Base-by-base conservation (phyloP, 208 protist species). In the Wallacemonas sp. region DNA sequence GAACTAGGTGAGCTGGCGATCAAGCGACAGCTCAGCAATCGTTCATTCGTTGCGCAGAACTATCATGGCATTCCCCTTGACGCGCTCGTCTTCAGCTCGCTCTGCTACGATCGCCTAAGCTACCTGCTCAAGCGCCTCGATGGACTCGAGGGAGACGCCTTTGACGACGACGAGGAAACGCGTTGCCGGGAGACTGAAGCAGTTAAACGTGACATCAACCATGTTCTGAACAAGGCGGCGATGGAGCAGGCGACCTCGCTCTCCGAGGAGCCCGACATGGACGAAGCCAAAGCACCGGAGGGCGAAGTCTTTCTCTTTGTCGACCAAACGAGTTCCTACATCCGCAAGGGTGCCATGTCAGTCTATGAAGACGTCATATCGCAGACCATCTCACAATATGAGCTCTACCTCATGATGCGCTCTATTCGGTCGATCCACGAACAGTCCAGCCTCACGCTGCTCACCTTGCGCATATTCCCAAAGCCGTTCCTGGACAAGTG, bases 361-460 rank as follows among this genome's bases (percentile, higher is more conserved):
- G 64, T 89, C 2, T 95, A 93, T 63, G 90, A 93, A 48, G 73
- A 89, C 36, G 83, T 91, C 39, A 89, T 95, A 60, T 91, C 85
- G 33, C 81, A 93, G 42, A 87, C 74, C 10, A 88, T 90, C 26
- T 87, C 82, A 0, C 76, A 88, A 44, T 91, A 88, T 63, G 78
- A 92, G 55, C 69, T 95, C 19, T 79, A 85, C 63, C 71, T 83
- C 27, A 95, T 95, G 90, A 92, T 95, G 85, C 80, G 87, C 66
- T 89, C 80, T 61, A 92, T 95, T 46, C 64, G 74, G 34, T 77
- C 78, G 41, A 87, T 95, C 41, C 78, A 93, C 64, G 46, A 73
- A 0, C 54, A 82, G 27, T 92, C 87, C 0, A 67, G 78, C 10
- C 60, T 93, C 32, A 90, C 83, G 19, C 53, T 93, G 38, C 79